These are phyloP conservation scores for Diospyros lotus DNA, from an alignment of 148 eudicot genomes.

Conservation along the genomic window DNA sequence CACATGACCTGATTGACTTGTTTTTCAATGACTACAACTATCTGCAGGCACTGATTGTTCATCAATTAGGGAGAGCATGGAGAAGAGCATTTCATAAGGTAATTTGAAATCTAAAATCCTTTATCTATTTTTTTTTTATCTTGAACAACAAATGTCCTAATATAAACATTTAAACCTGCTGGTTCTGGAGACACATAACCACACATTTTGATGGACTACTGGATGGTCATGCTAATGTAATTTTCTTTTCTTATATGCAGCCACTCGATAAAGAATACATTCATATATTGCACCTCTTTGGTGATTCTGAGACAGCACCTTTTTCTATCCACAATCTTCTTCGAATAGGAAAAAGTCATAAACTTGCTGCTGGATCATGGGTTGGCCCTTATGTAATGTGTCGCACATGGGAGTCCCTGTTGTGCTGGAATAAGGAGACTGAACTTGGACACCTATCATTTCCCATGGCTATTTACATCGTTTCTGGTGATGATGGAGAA, in stretches of 20 bases:
- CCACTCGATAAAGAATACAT: slow-evolving; percentile 60
- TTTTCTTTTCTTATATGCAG: slow-evolving; percentile 34
- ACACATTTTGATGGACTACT: neutral
- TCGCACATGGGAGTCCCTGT: slow-evolving; percentile 87
- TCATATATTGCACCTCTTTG: slow-evolving; percentile 70
- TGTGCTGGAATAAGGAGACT: slow-evolving; percentile 38
- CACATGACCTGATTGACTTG: too few species aligned
- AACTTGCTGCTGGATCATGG: slow-evolving; percentile 94
- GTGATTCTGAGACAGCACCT: slow-evolving; percentile 70
- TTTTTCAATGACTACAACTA: neutral
- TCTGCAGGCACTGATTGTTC: slow-evolving; percentile 70
- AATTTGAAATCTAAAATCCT: neutral
- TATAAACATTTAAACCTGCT: neutral
- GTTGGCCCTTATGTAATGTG: slow-evolving; percentile 99
- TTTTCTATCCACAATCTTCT: slow-evolving; percentile 89
- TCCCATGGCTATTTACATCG: slow-evolving; percentile 77
- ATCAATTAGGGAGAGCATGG: slow-evolving; percentile 85
- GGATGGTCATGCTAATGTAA: neutral
- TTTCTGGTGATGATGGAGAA: slow-evolving; percentile 99
- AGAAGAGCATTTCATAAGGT: slow-evolving; percentile 70
- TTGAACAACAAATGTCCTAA: neutral
- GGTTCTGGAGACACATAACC: neutral
- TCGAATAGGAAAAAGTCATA: slow-evolving; percentile 76
- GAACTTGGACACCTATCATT: slow-evolving; percentile 29
- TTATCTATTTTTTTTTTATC: neutral